These are phyloP conservation scores for Oleoguttula mirabilis DNA, from an alignment of 495 filamentous ascomycete genomes.

Conservation along the genomic window DNA sequence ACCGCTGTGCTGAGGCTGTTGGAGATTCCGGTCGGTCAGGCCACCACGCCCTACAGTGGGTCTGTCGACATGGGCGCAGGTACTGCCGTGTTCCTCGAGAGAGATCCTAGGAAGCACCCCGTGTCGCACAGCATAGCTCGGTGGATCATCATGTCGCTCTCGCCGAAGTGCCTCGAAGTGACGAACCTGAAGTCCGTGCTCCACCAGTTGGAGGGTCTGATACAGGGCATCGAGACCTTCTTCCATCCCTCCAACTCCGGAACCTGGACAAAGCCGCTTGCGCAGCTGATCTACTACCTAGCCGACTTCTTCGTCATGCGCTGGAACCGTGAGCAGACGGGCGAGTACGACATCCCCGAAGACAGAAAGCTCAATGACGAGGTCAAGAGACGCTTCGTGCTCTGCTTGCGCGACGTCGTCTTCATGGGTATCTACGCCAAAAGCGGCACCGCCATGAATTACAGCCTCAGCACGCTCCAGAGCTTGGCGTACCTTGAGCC, in stretches of 20 bases:
- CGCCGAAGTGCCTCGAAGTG: constrained; percentile 68
- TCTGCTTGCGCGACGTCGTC: constrained; percentile 79
- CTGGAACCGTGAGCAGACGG: constrained; percentile 88
- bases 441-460: constrained; percentile 78
- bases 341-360: constrained; percentile 72
- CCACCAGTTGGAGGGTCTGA: constrained; percentile 76
- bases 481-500: constrained; percentile 83
- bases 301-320: constrained; percentile 96
- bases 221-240: constrained; percentile 95
- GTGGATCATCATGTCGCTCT: constrained; percentile 90
- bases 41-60: constrained; percentile 76
- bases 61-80: constrained; percentile 74
- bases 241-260: constrained; percentile 98
- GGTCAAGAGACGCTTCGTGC: constrained; percentile 79
- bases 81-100: constrained; percentile 70
- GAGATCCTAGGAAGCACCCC: constrained; percentile 85
- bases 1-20: constrained; percentile 79
- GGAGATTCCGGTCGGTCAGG: constrained; percentile 94
- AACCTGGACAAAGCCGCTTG: constrained; percentile 76
- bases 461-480: constrained; percentile 80
- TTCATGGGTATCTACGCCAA: constrained; percentile 99
- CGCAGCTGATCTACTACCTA: constrained; percentile 84
- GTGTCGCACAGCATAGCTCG: constrained; percentile 84
- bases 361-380: constrained; percentile 67
- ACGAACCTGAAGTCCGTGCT: constrained; percentile 56